Percentiles rank a stretch among this genome's conserved stretches.
phyloP scores from a whole-genome alignment of 1,284 basidiomycete species.

The Salmacisia buchloeana region DNA sequence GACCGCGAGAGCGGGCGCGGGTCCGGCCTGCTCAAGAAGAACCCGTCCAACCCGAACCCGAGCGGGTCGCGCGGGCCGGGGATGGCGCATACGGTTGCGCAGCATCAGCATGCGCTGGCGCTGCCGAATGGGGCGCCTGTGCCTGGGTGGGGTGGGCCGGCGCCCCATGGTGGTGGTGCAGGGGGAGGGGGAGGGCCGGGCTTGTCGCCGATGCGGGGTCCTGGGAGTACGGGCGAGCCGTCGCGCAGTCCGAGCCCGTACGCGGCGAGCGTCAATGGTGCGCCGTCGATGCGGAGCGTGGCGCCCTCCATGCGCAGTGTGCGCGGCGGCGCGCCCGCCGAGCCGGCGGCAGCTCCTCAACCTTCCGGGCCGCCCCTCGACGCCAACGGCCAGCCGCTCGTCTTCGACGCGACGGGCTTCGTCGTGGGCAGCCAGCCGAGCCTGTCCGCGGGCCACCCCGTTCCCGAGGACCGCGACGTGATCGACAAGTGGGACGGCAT shows the following conservation, averaged over 20 bases:
- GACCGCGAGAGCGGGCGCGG: slow-evolving; percentile 24
- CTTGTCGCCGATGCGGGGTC: not conserved
- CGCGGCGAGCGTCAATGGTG: not conserved
- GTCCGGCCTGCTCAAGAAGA: slow-evolving; percentile 35
- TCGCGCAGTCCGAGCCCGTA: slow-evolving; percentile 19
- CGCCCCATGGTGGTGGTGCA: not conserved
- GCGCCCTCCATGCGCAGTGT: slow-evolving; percentile 3
- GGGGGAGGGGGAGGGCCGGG: not conserved
- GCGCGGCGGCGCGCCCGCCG: not conserved
- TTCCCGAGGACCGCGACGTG: slow-evolving; percentile 63
- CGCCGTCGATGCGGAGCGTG: not conserved
- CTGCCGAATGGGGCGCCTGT: not conserved
- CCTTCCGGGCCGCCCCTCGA: no score
- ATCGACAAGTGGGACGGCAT: slow-evolving; percentile 70
- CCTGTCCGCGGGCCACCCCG: slow-evolving; percentile 5
- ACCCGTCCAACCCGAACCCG: slow-evolving; percentile 37
- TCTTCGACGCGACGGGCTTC: slow-evolving; percentile 31
- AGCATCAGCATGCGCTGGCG: not conserved
- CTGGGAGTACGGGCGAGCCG: not conserved
- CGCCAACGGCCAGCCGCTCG: not conserved
- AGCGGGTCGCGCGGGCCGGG: slow-evolving; percentile 26
- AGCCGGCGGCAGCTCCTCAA: not conserved
- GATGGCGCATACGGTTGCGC: no score
- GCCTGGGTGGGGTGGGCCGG: not conserved
- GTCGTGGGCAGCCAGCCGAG: slow-evolving; percentile 18